Evolutionary conservation across 805 yeast species (phyloP).

Genomic region (Ogataea paraovalis): DNA sequence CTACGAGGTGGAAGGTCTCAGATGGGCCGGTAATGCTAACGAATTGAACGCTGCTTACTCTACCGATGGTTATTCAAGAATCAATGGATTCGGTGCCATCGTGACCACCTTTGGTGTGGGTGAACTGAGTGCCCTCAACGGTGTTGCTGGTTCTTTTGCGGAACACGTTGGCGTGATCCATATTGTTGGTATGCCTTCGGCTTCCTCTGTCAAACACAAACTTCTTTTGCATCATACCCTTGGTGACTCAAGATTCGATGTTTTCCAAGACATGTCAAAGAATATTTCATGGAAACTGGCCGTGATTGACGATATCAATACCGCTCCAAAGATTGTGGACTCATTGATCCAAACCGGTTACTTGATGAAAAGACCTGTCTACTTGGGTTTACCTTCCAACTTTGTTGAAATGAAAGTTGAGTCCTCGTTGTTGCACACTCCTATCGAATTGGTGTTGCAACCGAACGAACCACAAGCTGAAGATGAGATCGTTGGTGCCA

Average conservation of each 20-base stretch:
- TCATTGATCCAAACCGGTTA: constrained; percentile 69
- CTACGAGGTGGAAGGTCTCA: constrained; percentile 67
- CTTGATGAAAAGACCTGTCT: constrained; percentile 74
- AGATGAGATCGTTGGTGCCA: constrained; percentile 53
- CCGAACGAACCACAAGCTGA: constrained; percentile 61
- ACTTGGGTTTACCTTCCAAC: constrained; percentile 80
- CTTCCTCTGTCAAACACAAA: constrained; percentile 67
- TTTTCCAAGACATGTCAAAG: constrained; percentile 74
- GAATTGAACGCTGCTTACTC: constrained; percentile 87
- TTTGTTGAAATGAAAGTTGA: constrained; percentile 65
- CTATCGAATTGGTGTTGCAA: constrained; percentile 56
- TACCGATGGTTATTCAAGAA: constrained; percentile 84
- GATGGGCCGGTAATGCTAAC: constrained; percentile 91
- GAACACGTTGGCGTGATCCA: constrained; percentile 85
- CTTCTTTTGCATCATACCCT: constrained; percentile 77
- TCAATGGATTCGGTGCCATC: constrained; percentile 69
- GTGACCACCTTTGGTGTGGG: constrained; percentile 92
- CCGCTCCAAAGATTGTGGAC: constrained; percentile 72
- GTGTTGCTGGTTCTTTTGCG: constrained; percentile 84
- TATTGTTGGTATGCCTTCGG: constrained; percentile 83
- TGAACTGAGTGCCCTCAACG: constrained; percentile 78
- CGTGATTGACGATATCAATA: constrained; percentile 55
- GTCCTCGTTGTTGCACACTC: constrained; percentile 51
- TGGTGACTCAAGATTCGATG: constrained; percentile 79
- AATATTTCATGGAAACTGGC: constrained; percentile 66